A percentile compares a stretch with the other conserved stretches of the same genome.
These are phyloP conservation scores for Vitis rotundifolia DNA, from an alignment of 164 flowering plant genomes.

Conservation along the genomic window DNA sequence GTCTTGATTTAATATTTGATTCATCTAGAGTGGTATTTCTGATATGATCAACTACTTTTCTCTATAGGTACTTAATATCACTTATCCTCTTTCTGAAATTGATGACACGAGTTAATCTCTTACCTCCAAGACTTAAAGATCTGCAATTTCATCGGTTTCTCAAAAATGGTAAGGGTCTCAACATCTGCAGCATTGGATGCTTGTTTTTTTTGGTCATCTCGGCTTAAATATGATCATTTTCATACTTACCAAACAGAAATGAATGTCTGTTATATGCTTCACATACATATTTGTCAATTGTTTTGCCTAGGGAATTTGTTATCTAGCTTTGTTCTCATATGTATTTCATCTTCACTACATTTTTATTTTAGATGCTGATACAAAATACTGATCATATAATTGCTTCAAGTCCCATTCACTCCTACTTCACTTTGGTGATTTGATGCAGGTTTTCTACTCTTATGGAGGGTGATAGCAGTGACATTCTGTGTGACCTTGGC, in stretches of 20 bases:
- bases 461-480: slow-evolving; percentile 76
- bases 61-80: slow-evolving; percentile 69
- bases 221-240: too few species aligned
- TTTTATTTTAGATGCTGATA: too few species aligned
- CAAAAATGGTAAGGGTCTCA: slow-evolving; percentile 57
- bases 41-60: too few species aligned
- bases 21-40: background rate
- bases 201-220: too few species aligned
- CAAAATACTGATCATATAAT: too few species aligned
- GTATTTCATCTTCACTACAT: too few species aligned
- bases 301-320: background rate
- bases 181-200: too few species aligned
- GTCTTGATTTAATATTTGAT: background rate
- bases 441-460: slow-evolving; percentile 57
- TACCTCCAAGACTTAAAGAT: slow-evolving; percentile 71
- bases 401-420: too few species aligned
- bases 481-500: slow-evolving; percentile 93
- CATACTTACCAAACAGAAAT: too few species aligned
- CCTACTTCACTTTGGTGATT: background rate
- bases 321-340: too few species aligned
- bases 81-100: slow-evolving; percentile 56
- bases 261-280: too few species aligned
- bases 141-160: slow-evolving; percentile 76
- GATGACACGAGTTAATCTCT: slow-evolving; percentile 56
- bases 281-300: background rate